Percentiles rank a stretch among this genome's conserved stretches.
These are phyloP conservation scores for Cordyceps sp. DNA, from an alignment of 2,329 filamentous ascomycete species.

Conservation along the genomic window DNA sequence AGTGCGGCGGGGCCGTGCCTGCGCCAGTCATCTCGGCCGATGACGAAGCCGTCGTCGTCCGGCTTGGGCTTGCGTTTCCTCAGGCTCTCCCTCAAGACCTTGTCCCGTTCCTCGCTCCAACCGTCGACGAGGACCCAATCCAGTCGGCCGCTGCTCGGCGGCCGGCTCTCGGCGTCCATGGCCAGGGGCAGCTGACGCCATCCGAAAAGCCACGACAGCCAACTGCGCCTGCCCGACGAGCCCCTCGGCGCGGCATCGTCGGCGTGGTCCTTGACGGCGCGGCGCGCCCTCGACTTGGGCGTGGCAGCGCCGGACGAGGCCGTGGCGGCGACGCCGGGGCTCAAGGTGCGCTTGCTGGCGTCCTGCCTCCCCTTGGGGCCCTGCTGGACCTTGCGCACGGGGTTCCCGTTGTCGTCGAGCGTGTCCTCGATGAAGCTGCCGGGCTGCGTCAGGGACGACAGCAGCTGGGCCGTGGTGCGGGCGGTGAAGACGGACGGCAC, in stretches of 20 bases:
- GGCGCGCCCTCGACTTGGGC: conserved; percentile 10
- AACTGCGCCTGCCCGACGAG: conserved; percentile 14
- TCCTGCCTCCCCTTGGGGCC: conserved; percentile 19
- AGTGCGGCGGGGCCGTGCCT: conserved; percentile 43
- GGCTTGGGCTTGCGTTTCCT: conserved; percentile 7
- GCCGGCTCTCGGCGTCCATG: conserved; percentile 37
- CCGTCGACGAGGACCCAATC: conserved; percentile 58
- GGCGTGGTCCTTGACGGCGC: conserved; percentile 9
- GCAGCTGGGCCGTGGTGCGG: conserved; percentile 79
- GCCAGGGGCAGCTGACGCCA: conserved; percentile 13
- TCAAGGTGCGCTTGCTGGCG: conserved; percentile 17
- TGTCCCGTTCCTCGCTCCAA: conserved; percentile 40
- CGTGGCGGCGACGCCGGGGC: conserved; percentile 11
- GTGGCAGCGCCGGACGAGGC: background rate
- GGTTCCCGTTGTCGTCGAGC: conserved; percentile 42
- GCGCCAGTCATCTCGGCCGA: conserved; percentile 77
- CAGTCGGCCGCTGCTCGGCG: conserved; percentile 55
- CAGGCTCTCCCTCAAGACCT: conserved; percentile 21
- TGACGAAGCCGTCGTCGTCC: conserved; percentile 42
- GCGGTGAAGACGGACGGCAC: conserved; percentile 94
- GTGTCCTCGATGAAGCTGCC: conserved; percentile 45
- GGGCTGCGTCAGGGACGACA: conserved; percentile 71
- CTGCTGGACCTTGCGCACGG: conserved; percentile 35
- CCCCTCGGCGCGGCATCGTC: conserved; percentile 9
- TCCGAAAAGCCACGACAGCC: conserved; percentile 27